phyloP scores from a whole-genome alignment of 306 rosid genomes.

The Sicyos edulis region DNA sequence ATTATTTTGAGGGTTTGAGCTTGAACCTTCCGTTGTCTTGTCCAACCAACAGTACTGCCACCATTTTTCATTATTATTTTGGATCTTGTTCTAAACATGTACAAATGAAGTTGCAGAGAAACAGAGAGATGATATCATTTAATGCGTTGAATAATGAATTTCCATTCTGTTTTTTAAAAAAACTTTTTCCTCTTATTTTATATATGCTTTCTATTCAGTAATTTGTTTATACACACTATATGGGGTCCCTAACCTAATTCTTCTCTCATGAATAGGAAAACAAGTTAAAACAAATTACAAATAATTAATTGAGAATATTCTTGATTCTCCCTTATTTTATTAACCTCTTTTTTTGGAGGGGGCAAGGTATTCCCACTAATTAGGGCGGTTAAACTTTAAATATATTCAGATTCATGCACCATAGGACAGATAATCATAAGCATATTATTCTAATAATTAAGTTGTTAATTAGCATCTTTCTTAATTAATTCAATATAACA shows the following conservation, averaged over 20 bases:
- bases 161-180: background rate
- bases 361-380: constrained; percentile 12
- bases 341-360: background rate
- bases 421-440: background rate
- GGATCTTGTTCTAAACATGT: constrained; percentile 17
- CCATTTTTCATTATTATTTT: constrained; percentile 1
- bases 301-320: constrained; percentile 16
- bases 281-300: constrained; percentile 12
- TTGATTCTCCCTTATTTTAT: background rate
- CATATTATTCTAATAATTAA: constrained; percentile 7
- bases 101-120: background rate
- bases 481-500: background rate
- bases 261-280: background rate
- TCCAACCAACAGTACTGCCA: constrained; percentile 9
- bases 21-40: constrained; percentile 19
- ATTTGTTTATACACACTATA: background rate
- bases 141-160: background rate
- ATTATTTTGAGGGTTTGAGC: background rate
- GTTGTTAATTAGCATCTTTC: constrained; percentile 12
- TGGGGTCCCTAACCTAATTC: background rate
- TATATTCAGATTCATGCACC: constrained; percentile 16
- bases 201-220: background rate
- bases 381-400: constrained; percentile 1
- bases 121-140: background rate
- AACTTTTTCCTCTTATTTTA: background rate